A percentile compares a stretch with the other conserved stretches of the same genome.
phyloP scores from a whole-genome alignment of 2,329 filamentous ascomycete genomes.

The Didymella glomerata region DNA sequence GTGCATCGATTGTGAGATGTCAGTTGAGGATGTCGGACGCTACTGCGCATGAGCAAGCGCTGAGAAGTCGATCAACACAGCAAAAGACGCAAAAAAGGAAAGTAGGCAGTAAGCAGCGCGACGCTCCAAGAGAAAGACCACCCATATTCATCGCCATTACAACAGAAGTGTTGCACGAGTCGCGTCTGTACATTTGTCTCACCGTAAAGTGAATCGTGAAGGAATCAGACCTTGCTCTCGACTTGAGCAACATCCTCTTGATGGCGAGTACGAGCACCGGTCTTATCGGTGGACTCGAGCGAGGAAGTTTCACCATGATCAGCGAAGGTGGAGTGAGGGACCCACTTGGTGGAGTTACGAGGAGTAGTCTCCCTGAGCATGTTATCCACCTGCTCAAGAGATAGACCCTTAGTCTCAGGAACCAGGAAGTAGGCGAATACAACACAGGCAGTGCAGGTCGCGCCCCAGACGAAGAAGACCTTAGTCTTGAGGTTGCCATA shows the following conservation, averaged over 20 bases:
- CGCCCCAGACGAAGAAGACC: constrained; percentile 65
- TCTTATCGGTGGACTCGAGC: constrained; percentile 19
- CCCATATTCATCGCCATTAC: background rate
- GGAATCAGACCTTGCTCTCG: constrained; percentile 7
- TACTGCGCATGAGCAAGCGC: background rate
- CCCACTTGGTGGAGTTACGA: constrained; percentile 76
- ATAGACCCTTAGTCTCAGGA: constrained; percentile 80
- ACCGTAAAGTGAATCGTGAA: background rate
- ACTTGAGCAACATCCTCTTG: constrained; percentile 6
- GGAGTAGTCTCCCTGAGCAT: constrained; percentile 87
- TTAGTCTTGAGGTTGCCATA: constrained; percentile 69
- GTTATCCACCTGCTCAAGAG: constrained; percentile 78
- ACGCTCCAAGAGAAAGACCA: background rate
- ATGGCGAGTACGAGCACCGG: constrained; percentile 1
- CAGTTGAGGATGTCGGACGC: background rate
- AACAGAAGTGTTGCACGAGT: background rate
- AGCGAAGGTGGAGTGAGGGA: constrained; percentile 72
- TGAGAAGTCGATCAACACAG: background rate
- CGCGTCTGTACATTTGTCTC: background rate
- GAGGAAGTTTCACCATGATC: constrained; percentile 20
- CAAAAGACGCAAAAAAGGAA: background rate
- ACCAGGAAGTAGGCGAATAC: constrained; percentile 78
- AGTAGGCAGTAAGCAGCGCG: background rate
- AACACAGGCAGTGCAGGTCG: constrained; percentile 59
- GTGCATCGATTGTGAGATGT: background rate